Percentiles rank a stretch among this genome's conserved stretches.
Evolutionary conservation across 768 basidiomycete species (phyloP).

Genomic region (Podaxis rugospora): DNA sequence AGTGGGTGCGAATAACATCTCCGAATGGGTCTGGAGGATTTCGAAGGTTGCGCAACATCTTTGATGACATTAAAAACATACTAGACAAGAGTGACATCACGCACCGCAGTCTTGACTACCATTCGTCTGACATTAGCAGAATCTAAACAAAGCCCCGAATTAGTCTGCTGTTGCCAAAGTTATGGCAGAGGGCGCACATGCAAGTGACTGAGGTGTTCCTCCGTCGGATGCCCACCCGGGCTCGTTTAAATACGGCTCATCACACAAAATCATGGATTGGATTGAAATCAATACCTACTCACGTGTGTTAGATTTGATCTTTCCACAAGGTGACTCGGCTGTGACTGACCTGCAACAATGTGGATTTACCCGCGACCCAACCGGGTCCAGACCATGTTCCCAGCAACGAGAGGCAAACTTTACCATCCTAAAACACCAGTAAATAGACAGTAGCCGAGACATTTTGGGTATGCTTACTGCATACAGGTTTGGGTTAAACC

Average conservation of each 20-base stretch:
- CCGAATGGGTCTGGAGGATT: slow-evolving; percentile 81
- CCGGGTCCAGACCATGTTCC: slow-evolving; percentile 95
- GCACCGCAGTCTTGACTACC: slow-evolving; percentile 84
- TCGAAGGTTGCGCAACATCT: slow-evolving; percentile 86
- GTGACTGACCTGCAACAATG: slow-evolving; percentile 68
- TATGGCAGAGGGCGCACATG: slow-evolving; percentile 49
- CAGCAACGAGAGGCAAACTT: slow-evolving; percentile 88
- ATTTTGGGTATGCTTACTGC: slow-evolving; percentile 46
- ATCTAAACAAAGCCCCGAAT: slow-evolving; percentile 38
- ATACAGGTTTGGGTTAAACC: slow-evolving; percentile 94
- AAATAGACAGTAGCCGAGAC: not conserved
- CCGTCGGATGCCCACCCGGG: slow-evolving; percentile 78
- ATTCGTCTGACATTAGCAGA: slow-evolving; percentile 91
- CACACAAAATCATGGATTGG: slow-evolving; percentile 94
- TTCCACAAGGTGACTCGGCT: not conserved
- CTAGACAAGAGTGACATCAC: slow-evolving; percentile 14
- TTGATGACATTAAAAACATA: slow-evolving; percentile 7
- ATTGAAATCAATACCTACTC: slow-evolving; percentile 87
- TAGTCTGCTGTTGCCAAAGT: not conserved
- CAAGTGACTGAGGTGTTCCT: slow-evolving; percentile 71
- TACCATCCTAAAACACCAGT: slow-evolving; percentile 63
- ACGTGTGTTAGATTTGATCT: slow-evolving; percentile 35
- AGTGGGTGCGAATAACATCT: slow-evolving; percentile 88
- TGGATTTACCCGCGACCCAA: slow-evolving; percentile 88
- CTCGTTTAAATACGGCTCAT: slow-evolving; percentile 92